Evolutionary conservation across 306 rosid species (phyloP), one percentile per base, ranked within the genome.

Genomic region (Elaeagnus macrophylla): DNA sequence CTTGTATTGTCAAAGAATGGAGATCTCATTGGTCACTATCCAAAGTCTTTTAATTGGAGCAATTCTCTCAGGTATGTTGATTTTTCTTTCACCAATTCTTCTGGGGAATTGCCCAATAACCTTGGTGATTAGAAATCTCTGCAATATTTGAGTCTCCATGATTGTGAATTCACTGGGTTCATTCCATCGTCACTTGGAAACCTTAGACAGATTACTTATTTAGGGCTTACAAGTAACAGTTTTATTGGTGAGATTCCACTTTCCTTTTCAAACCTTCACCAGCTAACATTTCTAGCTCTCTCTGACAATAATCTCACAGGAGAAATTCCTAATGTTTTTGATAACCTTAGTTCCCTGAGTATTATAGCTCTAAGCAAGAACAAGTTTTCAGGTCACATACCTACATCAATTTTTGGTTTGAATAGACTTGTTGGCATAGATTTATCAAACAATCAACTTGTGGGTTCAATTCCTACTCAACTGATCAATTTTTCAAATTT

Each of bases 381-480:
- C 19, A 10, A 57, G 10, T 57, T 57, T 5, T n/a, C 6, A 25
- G 50, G 48, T 40, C 45, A 44, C 13, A 0, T 61, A 37, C 71
- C 56, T 36, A 11, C 20, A 17, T 52, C 77, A 12, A 9, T 61
- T 2, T 51, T 72, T 52, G 1, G 32, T 15, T 16, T 73, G 52
- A 44, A 59, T 42, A 44, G 53, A 3, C 71, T 73, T 48, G 37
- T 15, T 12, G 0, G 0, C 2, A 10, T 66, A 12, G 8, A 9
- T 32, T 18, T 50, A 7, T 17, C 58, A 0, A 0, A 0, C 8
- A 65, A 72, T 12, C 14, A 37, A 0, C 17, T 57, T 39, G 60
- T 52, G 5, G 73, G 80, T 9, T 37, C 16, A 0, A 38, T 58
- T 62, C 78, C 71, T 25, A 6, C 12, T 59, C 17, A 54, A 58